These are phyloP conservation scores for Aspergillus piperis DNA, from an alignment of 2,329 filamentous ascomycete species.

Conservation along the genomic window DNA sequence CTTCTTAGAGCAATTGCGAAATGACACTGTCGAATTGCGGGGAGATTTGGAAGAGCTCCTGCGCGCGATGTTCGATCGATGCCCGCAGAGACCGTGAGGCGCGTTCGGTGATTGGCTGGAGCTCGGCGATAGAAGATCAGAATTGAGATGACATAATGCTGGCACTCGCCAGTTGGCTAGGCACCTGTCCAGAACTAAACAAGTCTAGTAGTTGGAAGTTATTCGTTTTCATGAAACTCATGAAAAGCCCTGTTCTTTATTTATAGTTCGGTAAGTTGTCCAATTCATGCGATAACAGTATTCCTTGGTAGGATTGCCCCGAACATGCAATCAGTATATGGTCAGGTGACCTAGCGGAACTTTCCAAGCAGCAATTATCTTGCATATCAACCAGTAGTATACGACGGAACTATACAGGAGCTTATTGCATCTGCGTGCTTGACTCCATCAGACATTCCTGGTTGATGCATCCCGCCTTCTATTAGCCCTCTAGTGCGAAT, in stretches of 20 bases:
- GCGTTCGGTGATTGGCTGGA: slow-evolving; percentile 4
- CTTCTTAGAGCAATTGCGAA: background rate
- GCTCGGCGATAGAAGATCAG: background rate
- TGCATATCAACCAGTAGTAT: background rate
- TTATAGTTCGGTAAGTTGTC: too few species aligned
- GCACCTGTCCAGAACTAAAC: too few species aligned
- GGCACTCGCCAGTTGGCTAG: background rate
- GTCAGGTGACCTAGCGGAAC: slow-evolving; percentile 3
- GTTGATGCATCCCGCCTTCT: background rate
- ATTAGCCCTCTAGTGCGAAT: background rate
- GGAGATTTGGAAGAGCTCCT: background rate
- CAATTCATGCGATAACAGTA: too few species aligned
- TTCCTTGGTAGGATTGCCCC: too few species aligned
- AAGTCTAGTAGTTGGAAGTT: too few species aligned
- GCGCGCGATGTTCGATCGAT: slow-evolving; percentile 1
- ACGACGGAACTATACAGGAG: background rate
- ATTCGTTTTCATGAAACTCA: too few species aligned
- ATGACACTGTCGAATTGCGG: background rate
- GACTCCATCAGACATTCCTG: background rate
- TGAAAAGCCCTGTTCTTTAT: too few species aligned
- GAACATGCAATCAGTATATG: background rate
- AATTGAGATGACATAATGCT: background rate
- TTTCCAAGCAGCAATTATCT: background rate
- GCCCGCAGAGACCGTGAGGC: background rate
- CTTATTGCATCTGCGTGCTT: background rate